These are phyloP conservation scores for Leucaena leucocephala DNA, from an alignment of 306 rosid genomes.

Conservation along the genomic window DNA sequence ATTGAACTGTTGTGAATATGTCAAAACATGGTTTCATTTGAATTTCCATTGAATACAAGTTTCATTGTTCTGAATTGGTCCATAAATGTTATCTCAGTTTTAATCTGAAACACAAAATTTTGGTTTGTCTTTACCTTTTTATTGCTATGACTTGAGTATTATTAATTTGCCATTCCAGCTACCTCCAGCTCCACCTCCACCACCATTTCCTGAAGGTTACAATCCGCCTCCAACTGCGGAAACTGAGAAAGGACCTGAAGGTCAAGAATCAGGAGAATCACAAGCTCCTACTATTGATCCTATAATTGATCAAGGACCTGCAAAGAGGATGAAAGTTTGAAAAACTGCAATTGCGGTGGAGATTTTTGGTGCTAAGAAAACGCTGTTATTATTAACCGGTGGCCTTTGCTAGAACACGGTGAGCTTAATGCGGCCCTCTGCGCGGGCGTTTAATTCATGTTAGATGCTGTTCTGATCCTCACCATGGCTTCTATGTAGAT, in stretches of 20 bases:
- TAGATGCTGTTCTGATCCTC: constrained; percentile 4
- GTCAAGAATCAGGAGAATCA: constrained; percentile 62
- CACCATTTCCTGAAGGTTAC: constrained; percentile 91
- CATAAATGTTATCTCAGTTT: constrained; percentile 11
- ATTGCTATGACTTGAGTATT: constrained; percentile 22
- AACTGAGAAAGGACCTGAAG: constrained; percentile 68
- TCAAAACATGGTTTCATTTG: not conserved
- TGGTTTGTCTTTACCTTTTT: constrained; percentile 5
- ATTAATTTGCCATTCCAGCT: constrained; percentile 52
- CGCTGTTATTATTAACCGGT: not conserved
- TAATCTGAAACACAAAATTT: not conserved
- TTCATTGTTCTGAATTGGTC: constrained; percentile 12
- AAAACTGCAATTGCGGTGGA: constrained; percentile 14
- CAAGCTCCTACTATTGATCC: constrained; percentile 79
- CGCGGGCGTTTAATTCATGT: not conserved
- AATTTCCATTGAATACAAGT: not conserved
- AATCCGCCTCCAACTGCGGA: constrained; percentile 58
- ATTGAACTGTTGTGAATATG: not conserved
- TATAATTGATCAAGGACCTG: constrained; percentile 86
- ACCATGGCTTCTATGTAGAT: not conserved
- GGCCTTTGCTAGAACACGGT: constrained; percentile 14
- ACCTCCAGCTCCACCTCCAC: constrained; percentile 85
- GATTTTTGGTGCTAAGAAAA: constrained; percentile 16
- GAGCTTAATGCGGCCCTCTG: not conserved
- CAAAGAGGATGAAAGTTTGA: constrained; percentile 81